phyloP scores from a whole-genome alignment of 164 flowering plant species.

The Umbilicus rupestris region DNA sequence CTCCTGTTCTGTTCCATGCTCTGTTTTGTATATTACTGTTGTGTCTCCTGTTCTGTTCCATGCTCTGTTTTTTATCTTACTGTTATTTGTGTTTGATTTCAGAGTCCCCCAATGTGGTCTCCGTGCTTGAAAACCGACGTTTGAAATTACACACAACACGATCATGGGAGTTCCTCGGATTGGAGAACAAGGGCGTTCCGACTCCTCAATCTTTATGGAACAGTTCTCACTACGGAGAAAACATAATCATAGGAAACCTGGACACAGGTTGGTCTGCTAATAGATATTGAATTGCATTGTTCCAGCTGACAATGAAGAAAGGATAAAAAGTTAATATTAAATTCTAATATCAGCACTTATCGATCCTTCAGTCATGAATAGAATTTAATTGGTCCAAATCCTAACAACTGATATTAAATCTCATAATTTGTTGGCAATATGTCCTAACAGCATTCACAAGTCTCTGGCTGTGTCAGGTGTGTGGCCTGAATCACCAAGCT shows the following conservation, averaged over 20 bases:
- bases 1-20: neutral
- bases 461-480: slow-evolving; percentile 52
- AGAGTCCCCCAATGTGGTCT: slow-evolving; percentile 43
- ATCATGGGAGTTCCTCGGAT: slow-evolving; percentile 44
- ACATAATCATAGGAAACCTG: slow-evolving; percentile 32
- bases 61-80: neutral
- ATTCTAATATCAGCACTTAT: too few relatives aligned
- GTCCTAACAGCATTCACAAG: too few relatives aligned
- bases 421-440: too few relatives aligned
- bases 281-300: neutral
- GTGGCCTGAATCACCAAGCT: slow-evolving; percentile 76
- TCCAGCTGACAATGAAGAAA: too few relatives aligned
- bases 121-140: slow-evolving; percentile 30
- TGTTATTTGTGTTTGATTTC: neutral
- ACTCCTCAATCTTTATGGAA: slow-evolving; percentile 22
- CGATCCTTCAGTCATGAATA: too few relatives aligned
- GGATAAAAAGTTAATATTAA: too few relatives aligned
- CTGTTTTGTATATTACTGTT: neutral
- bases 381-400: too few relatives aligned
- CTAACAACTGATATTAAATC: too few relatives aligned
- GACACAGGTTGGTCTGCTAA: slow-evolving; percentile 31
- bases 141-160: slow-evolving; percentile 39
- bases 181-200: neutral
- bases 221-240: slow-evolving; percentile 31
- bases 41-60: too few relatives aligned